These are phyloP conservation scores for Aphanomyces invadans DNA, from an alignment of 352 stramenopile genomes.

Conservation along the genomic window DNA sequence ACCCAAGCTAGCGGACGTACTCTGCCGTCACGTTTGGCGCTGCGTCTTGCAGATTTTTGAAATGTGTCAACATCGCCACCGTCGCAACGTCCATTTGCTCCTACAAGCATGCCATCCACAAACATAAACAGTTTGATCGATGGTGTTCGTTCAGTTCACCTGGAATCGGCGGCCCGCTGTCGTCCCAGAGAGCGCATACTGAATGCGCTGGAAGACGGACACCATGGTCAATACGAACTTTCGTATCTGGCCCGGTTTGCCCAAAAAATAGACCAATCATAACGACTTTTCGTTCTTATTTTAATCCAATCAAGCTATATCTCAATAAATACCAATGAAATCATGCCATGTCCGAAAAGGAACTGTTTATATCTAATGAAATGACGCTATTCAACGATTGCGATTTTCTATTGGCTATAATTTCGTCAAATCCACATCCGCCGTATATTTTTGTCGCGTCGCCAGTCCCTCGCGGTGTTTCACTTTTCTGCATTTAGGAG, in stretches of 20 bases:
- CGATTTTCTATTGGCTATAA: background rate
- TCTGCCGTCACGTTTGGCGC: constrained; percentile 42
- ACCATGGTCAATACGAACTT: constrained; percentile 36
- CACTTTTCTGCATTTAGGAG: constrained; percentile 17
- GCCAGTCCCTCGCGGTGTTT: background rate
- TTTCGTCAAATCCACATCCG: background rate
- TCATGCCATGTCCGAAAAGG: too few relatives aligned
- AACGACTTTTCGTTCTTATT: background rate
- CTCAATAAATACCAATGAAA: background rate
- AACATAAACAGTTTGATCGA: background rate
- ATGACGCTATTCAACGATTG: background rate
- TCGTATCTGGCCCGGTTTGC: background rate
- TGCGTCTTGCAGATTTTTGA: constrained; percentile 53
- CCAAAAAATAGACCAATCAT: background rate
- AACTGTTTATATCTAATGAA: background rate
- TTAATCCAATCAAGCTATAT: background rate
- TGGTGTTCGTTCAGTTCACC: constrained; percentile 28
- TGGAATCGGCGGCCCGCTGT: constrained; percentile 77
- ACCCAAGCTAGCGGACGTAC: too few relatives aligned
- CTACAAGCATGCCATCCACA: constrained; percentile 31
- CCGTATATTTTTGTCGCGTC: constrained; percentile 17
- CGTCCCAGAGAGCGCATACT: constrained; percentile 69
- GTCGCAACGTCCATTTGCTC: constrained; percentile 76
- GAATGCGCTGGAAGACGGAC: constrained; percentile 56
- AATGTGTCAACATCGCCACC: constrained; percentile 69